Percentiles rank a stretch among this genome's conserved stretches.
phyloP scores from a whole-genome alignment of 805 yeast species.

The Saccharomycopsis amapae region DNA sequence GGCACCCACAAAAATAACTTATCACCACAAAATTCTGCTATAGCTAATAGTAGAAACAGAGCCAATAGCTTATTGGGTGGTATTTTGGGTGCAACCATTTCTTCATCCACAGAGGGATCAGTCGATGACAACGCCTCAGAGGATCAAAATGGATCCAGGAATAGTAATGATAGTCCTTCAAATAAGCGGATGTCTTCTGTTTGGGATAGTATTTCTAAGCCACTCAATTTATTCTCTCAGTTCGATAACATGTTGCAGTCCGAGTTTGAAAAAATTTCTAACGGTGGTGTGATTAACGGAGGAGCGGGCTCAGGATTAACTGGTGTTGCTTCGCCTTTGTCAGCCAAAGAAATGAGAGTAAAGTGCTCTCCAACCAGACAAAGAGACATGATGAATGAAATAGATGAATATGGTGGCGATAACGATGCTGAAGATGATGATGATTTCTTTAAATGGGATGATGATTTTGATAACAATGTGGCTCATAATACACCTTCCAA shows the following conservation, averaged over 20 bases:
- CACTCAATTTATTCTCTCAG: slow-evolving; percentile 17
- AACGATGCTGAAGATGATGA: slow-evolving; percentile 2
- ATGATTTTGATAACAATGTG: background rate
- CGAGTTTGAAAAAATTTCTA: slow-evolving; percentile 19
- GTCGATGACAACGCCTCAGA: background rate
- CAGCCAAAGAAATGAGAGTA: background rate
- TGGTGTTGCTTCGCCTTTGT: background rate
- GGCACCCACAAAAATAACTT: background rate
- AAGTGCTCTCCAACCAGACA: slow-evolving; percentile 4
- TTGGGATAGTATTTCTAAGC: slow-evolving; percentile 22
- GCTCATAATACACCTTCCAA: slow-evolving; percentile 11
- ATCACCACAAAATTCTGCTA: slow-evolving; percentile 4
- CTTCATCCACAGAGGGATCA: background rate
- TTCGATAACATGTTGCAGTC: slow-evolving; percentile 21
- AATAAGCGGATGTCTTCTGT: slow-evolving; percentile 13
- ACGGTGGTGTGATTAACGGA: slow-evolving; percentile 1
- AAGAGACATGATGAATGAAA: background rate
- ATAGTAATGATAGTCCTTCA: slow-evolving; percentile 2
- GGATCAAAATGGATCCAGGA: background rate
- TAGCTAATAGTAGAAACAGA: slow-evolving; percentile 3
- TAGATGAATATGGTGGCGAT: no score
- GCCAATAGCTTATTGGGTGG: slow-evolving; percentile 15
- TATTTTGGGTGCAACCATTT: slow-evolving; percentile 7
- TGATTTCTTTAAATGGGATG: slow-evolving; percentile 12
- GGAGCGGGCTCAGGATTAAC: background rate